Percentiles rank a stretch among this genome's conserved stretches.
Evolutionary conservation across 148 eudicot species (phyloP).

Genomic region (Beta vulgaris): DNA sequence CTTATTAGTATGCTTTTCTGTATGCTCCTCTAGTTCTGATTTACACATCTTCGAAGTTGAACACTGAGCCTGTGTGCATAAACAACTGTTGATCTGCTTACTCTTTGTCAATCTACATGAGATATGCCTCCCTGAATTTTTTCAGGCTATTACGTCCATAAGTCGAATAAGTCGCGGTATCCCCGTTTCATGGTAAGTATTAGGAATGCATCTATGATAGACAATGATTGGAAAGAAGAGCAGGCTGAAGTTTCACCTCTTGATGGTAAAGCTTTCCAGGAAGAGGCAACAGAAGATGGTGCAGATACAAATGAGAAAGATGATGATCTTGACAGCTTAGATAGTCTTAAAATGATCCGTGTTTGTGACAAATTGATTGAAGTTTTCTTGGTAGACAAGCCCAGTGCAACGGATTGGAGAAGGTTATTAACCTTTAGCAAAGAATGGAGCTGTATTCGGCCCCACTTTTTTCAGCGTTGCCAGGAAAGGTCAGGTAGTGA

Average conservation of each 20-base stretch:
- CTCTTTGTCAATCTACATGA: not conserved
- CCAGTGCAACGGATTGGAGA: slow-evolving; percentile 88
- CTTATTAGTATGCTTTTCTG: not conserved
- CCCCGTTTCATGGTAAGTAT: slow-evolving; percentile 33
- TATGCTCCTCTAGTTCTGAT: not conserved
- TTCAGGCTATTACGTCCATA: slow-evolving; percentile 34
- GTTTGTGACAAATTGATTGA: slow-evolving; percentile 83
- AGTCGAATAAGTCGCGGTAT: slow-evolving; percentile 28
- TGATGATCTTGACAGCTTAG: slow-evolving; percentile 35
- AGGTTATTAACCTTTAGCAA: slow-evolving; percentile 69
- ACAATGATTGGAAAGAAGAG: slow-evolving; percentile 36
- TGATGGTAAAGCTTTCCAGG: slow-evolving; percentile 26
- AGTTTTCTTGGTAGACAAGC: slow-evolving; percentile 85
- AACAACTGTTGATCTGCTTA: not conserved
- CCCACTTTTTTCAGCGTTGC: slow-evolving; percentile 73
- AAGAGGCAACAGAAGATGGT: slow-evolving; percentile 18
- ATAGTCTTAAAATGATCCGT: slow-evolving; percentile 52
- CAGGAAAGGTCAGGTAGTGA: slow-evolving; percentile 73
- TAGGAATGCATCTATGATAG: slow-evolving; percentile 34
- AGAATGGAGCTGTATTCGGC: slow-evolving; percentile 66
- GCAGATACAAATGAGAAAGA: slow-evolving; percentile 25
- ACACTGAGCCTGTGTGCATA: not conserved
- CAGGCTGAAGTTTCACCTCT: slow-evolving; percentile 19
- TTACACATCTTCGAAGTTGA: not conserved
- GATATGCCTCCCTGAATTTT: slow-evolving; percentile 14